Evolutionary conservation across 2,329 filamentous ascomycete species (phyloP).

Genomic region (Lecanicillium sp.): DNA sequence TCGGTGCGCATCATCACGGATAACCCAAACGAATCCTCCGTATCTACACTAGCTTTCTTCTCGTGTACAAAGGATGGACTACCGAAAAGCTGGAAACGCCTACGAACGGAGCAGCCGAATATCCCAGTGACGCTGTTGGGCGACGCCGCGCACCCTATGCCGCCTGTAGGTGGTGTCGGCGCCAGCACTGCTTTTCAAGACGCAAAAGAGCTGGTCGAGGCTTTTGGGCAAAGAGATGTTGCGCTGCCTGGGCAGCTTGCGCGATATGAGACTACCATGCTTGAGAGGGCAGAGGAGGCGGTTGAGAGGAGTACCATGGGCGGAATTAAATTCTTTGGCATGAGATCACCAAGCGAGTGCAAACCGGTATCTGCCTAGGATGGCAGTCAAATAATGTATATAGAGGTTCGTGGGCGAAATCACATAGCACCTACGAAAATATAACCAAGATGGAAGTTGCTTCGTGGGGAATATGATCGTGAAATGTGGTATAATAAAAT

Average conservation of each 20-base stretch:
- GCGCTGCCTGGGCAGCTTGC: not conserved
- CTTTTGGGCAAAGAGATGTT: not conserved
- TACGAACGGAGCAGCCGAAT: not conserved
- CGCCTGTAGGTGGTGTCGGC: slow-evolving; percentile 12
- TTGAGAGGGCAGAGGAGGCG: not conserved
- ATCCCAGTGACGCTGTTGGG: slow-evolving; percentile 13
- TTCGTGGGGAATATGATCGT: no score
- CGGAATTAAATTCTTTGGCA: slow-evolving; percentile 9
- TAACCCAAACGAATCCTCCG: not conserved
- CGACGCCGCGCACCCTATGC: slow-evolving; percentile 16
- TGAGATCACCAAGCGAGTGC: slow-evolving; percentile 10
- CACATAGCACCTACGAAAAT: no score
- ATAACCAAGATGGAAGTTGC: no score
- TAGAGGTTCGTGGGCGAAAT: no score
- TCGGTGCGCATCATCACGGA: not conserved
- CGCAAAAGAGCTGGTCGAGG: slow-evolving; percentile 6
- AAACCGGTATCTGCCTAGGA: not conserved
- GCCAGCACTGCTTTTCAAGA: slow-evolving; percentile 14
- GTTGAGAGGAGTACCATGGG: slow-evolving; percentile 1
- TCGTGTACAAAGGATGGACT: not conserved
- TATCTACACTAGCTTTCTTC: not conserved
- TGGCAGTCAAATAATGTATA: no score
- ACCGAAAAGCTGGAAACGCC: not conserved
- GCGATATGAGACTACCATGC: slow-evolving; percentile 5
- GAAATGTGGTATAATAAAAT: no score